Evolutionary conservation across 2,329 filamentous ascomycete genomes (phyloP), one percentile per base, ranked within the genome.

Genomic region (Scedosporium dehoogii): DNA sequence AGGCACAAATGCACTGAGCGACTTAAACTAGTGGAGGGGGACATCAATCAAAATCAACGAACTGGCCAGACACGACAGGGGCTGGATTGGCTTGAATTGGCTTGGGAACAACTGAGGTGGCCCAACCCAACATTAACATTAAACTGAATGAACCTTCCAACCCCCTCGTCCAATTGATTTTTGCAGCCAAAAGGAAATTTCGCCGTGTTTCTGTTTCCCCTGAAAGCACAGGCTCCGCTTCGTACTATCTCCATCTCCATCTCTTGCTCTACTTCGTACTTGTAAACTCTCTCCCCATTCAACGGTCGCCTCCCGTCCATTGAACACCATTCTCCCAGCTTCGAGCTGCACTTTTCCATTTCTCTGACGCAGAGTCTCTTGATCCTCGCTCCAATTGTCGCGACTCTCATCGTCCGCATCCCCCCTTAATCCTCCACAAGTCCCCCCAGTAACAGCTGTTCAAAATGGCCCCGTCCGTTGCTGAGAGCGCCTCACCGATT

Each of bases 401-500:
- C 60, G 53, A 59, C 29, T 21, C 57, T n/a, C 21, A 38, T 55
- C 48, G 27, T 59, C 51, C 51, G 55, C 57, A 58, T 51, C 53
- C 55, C 57, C 62, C 51, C 18, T 23, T 27, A 23, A 23, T 55
- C 21, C 33, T 38, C 33, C 33, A 12, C 2, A 38, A 38, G 33
- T 38, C 7, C 27, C 51, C 53, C 60, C 27, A 16, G 25, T 44
- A 56, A n/a, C 21, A 62, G 23, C 55, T 71, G 70, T 68, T 71
- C 75, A 73, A 73, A 68, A 87, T 87, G 85, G 81, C 84, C 76
- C 75, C 81, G 72, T 71, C 78, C 70, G 72, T 80, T 68, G 75
- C 80, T 68, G 83, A 85, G 75, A 85, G 80, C 76, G 83, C 84
- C 70, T 85, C 83, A 72, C 84, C 84, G 71, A 87, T 89, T 83